Evolutionary conservation across 2,329 filamentous ascomycete species (phyloP).

Genomic region (Didymella arachidicola): DNA sequence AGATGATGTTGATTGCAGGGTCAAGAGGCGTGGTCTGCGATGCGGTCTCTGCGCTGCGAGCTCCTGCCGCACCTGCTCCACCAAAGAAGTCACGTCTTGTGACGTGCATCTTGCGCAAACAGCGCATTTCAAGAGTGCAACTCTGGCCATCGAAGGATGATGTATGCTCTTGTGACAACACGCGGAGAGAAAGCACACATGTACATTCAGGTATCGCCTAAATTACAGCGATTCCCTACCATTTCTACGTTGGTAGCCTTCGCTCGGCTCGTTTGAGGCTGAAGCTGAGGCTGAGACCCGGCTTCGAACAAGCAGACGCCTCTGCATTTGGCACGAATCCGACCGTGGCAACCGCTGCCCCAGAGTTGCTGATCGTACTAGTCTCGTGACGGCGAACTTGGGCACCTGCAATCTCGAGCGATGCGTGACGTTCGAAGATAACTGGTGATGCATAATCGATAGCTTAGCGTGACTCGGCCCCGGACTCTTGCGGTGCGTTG

Average conservation of each 20-base stretch:
- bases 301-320: not conserved
- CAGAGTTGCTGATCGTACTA: not conserved
- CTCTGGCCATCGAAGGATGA: not conserved
- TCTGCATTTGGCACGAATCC: not conserved
- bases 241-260: not conserved
- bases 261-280: not conserved
- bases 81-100: conserved; percentile 17
- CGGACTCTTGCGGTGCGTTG: conserved; percentile 7
- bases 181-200: not conserved
- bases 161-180: not conserved
- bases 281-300: not conserved
- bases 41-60: conserved; percentile 27
- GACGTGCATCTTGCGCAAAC: not conserved
- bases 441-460: conserved; percentile 30
- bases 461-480: conserved; percentile 19
- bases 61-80: conserved; percentile 21
- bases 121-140: not conserved
- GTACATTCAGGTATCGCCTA: not conserved
- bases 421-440: conserved; percentile 18
- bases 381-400: conserved; percentile 12
- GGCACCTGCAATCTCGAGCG: not conserved
- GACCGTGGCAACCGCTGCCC: not conserved
- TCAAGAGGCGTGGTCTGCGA: conserved; percentile 22
- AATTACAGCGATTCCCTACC: not conserved
- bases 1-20: conserved; percentile 16